Conservation (phyloP, 2,329 filamentous ascomycete species). For the Diatrype stigma region DNA sequence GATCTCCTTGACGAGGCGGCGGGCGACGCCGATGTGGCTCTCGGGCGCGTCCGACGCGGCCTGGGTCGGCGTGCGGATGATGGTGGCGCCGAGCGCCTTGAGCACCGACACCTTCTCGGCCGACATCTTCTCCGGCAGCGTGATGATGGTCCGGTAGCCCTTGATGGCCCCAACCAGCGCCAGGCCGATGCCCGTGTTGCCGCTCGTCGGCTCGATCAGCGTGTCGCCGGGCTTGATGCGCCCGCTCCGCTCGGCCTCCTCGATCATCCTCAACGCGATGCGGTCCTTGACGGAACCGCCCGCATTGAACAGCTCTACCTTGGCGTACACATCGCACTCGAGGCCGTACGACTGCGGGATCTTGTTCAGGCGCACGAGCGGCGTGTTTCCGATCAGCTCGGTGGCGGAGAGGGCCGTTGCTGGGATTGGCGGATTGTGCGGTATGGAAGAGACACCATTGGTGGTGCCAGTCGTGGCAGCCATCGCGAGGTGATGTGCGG, state of each 20-base stretch:
- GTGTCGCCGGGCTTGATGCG: conserved; percentile 97
- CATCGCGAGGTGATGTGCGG: conserved; percentile 14
- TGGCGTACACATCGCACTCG: conserved; percentile 83
- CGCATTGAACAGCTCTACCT: conserved; percentile 90
- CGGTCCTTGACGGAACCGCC: conserved; percentile 92
- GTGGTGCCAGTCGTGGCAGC: conserved; percentile 13
- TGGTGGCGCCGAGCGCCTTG: conserved; percentile 89
- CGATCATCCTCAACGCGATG: conserved; percentile 95
- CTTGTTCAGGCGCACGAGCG: conserved; percentile 90
- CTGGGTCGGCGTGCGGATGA: conserved; percentile 94
- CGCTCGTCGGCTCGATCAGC: conserved; percentile 94
- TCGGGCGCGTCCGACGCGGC: conserved; percentile 93
- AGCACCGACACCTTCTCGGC: conserved; percentile 96
- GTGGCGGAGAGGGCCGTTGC: conserved; percentile 58
- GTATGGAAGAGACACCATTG: conserved; percentile 15
- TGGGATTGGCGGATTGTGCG: conserved; percentile 23
- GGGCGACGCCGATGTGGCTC: conserved; percentile 93
- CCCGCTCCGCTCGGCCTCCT: conserved; percentile 85
- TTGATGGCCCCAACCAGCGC: conserved; percentile 93
- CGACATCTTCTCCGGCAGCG: conserved; percentile 98
- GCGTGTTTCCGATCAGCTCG: conserved; percentile 91
- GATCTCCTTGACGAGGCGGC: conserved; percentile 86
- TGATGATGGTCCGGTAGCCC: conserved; percentile 98
- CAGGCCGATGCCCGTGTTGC: conserved; percentile 95
- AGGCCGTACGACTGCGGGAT: conserved; percentile 88